Evolutionary conservation across 352 stramenopile species (phyloP).

Genomic region (Globisporangium nunn): DNA sequence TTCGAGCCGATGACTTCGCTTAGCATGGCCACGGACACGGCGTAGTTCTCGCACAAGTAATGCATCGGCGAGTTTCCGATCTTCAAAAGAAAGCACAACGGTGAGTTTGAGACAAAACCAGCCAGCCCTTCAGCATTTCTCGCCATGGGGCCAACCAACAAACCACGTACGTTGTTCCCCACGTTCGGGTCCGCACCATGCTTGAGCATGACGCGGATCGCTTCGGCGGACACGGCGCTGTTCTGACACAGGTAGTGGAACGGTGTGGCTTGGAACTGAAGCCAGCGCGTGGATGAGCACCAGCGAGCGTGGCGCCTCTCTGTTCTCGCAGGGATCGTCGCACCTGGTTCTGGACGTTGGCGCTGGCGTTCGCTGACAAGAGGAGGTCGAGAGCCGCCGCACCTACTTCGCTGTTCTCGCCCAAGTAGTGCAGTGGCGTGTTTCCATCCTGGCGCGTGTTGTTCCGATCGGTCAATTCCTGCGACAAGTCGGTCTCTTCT

Average conservation of each 20-base stretch:
- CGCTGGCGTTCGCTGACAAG: conserved; percentile 32
- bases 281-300: not conserved
- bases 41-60: conserved; percentile 65
- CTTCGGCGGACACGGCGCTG: conserved; percentile 26
- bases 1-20: conserved; percentile 49
- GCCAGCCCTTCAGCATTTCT: too few species aligned
- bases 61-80: conserved; percentile 73
- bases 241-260: conserved; percentile 76
- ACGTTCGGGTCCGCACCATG: conserved; percentile 64
- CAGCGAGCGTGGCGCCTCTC: not conserved
- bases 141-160: not conserved
- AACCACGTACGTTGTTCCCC: conserved; percentile 54
- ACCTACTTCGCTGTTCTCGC: conserved; percentile 37
- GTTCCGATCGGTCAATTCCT: not conserved
- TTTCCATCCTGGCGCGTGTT: conserved; percentile 42
- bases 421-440: conserved; percentile 51
- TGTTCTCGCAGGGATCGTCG: not conserved
- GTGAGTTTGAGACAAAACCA: too few species aligned
- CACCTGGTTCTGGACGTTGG: conserved; percentile 69
- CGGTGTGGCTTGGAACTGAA: conserved; percentile 64
- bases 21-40: conserved; percentile 48
- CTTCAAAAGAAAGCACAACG: conserved; percentile 19
- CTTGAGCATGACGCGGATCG: conserved; percentile 41
- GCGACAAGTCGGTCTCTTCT: not conserved
- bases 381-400: conserved; percentile 31